phyloP scores from a whole-genome alignment of 2,329 filamentous ascomycete species.

The Monilinia vaccinii-corymbosi region DNA sequence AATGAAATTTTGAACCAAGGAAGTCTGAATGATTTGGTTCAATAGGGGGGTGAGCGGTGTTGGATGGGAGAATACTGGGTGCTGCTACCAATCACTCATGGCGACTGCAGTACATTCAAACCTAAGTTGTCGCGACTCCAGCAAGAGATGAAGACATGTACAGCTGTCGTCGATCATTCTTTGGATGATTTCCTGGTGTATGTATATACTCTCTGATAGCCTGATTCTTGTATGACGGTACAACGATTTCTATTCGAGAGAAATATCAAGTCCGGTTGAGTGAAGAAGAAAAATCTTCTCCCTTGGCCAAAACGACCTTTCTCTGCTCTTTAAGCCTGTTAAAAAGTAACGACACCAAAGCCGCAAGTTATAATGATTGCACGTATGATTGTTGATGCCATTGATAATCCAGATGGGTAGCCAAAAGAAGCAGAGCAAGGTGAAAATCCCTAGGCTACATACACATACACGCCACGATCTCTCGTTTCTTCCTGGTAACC shows the following conservation, averaged over 20 bases:
- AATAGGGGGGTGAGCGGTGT: background rate
- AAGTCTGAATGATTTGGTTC: background rate
- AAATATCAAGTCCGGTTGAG: too few species aligned
- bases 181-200: too few species aligned
- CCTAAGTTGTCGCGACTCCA: background rate
- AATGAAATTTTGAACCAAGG: background rate
- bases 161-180: too few species aligned
- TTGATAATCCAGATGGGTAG: background rate
- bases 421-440: background rate
- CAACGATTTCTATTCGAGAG: too few species aligned
- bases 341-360: background rate
- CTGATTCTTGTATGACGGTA: too few species aligned
- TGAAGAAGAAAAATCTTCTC: too few species aligned
- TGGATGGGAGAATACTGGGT: background rate
- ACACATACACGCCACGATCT: constrained; percentile 9
- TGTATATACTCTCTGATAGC: too few species aligned
- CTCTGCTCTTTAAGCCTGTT: background rate
- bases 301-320: background rate
- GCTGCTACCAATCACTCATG: background rate
- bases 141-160: too few species aligned
- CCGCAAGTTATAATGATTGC: background rate
- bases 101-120: background rate
- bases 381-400: background rate
- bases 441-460: background rate
- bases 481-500: constrained; percentile 9